phyloP scores from a whole-genome alignment of 306 rosid genomes.

The Inga leiocalycina region DNA sequence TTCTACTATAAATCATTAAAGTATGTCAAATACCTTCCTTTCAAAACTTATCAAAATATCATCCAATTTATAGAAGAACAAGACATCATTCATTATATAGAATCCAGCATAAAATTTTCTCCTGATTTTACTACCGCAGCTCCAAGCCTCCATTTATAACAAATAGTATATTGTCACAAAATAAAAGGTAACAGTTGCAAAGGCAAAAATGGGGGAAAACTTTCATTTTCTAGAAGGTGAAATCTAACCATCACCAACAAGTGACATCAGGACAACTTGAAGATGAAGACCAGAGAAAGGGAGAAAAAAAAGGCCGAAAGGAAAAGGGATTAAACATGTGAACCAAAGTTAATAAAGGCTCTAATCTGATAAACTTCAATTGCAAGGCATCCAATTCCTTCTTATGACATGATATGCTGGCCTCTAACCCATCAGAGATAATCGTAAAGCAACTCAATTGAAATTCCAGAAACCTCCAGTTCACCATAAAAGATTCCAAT shows the following conservation, averaged over 20 bases:
- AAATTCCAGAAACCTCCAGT: background rate
- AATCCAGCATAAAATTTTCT: background rate
- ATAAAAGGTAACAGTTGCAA: background rate
- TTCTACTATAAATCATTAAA: background rate
- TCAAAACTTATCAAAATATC: background rate
- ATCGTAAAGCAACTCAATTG: constrained; percentile 15
- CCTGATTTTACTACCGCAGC: background rate
- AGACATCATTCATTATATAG: background rate
- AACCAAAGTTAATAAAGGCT: constrained; percentile 23
- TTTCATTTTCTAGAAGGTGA: background rate
- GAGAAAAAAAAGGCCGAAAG: background rate
- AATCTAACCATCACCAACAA: constrained; percentile 10
- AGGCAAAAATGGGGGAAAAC: background rate
- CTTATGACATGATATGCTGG: background rate
- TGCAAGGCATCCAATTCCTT: constrained; percentile 26
- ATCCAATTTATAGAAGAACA: background rate
- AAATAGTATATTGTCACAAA: background rate
- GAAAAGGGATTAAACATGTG: constrained; percentile 18
- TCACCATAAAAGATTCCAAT: background rate
- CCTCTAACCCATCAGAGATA: constrained; percentile 14
- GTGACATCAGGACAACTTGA: constrained; percentile 18
- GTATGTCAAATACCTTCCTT: background rate
- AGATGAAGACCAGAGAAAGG: background rate
- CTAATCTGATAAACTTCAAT: constrained; percentile 17
- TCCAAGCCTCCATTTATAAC: background rate